Evolutionary conservation across 306 rosid species (phyloP), one percentile per base, ranked within the genome.

Genomic region (Sphenostylis stenocarpa): DNA sequence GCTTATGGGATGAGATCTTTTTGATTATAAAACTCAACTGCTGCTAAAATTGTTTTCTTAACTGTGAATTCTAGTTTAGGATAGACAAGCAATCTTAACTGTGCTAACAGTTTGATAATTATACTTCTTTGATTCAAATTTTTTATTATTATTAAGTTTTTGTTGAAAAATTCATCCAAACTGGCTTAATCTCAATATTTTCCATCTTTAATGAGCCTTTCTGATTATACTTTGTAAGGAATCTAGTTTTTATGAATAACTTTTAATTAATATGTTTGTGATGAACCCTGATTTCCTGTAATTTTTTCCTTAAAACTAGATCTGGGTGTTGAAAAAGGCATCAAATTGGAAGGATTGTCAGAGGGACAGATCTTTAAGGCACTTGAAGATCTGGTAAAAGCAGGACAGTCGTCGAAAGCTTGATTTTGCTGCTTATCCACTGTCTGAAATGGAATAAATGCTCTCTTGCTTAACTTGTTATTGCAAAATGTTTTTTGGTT

Each of bases 291-390:
- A 74, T 63, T 52, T 57, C 47, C 15, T 14, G 61, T 71, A 48
- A 63, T 73, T 75, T 77, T 26, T 39, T 73, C 34, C 55, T 56
- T 48, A 29, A 63, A 81, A 57, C 69, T 82, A 96, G 99, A 92
- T 80, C 61, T 88, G 87, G 99, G 99, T 6, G 90, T 92, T 55
- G 97, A 92, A 82, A 92, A 86, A 83, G 91, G 91, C 71, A 82
- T 93, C 79, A 90, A 81, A 67, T 77, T 95, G 79, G 99, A 92
- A 79, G 99, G 98, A 51, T 80, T 92, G 82, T 71, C 89, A 3
- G 99, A 96, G 85, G 78, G 81, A 20, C 97, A 90, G 63, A 95
- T 95, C 84, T 83, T 62, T 4, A 95, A 95, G 93, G 88, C 93
- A 19, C 97, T 92, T 6, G 90, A 95, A 86, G 94, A 92, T 61